Evolutionary conservation across 768 basidiomycete species (phyloP).

Genomic region (Mycena metata): DNA sequence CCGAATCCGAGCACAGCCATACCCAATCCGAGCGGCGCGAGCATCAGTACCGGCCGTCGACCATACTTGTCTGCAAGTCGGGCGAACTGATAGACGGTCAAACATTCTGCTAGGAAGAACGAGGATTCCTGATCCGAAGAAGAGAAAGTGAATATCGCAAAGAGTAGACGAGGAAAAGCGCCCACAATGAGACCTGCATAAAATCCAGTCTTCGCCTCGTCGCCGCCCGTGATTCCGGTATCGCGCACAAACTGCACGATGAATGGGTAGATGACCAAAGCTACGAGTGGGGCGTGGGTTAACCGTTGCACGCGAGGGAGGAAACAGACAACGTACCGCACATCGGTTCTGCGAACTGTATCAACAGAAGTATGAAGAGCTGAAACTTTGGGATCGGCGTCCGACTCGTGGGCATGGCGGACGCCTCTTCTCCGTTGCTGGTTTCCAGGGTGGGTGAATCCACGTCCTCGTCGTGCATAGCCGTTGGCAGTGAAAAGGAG

Average conservation of each 20-base stretch:
- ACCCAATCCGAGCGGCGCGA: conserved; percentile 39
- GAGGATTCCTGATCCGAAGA: conserved; percentile 39
- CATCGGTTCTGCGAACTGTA: conserved; percentile 31
- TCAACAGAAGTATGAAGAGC: conserved; percentile 26
- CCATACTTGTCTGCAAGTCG: conserved; percentile 46
- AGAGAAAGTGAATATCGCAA: not conserved
- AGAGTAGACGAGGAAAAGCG: too few species aligned
- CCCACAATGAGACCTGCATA: conserved; percentile 43
- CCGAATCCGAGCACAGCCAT: conserved; percentile 44
- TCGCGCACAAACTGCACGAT: conserved; percentile 41
- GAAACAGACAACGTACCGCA: conserved; percentile 15
- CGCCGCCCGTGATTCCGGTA: conserved; percentile 39
- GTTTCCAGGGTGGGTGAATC: not conserved
- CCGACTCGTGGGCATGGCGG: not conserved
- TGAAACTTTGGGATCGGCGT: conserved; percentile 30
- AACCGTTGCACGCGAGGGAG: not conserved
- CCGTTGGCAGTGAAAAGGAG: too few species aligned
- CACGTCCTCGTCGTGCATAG: too few species aligned
- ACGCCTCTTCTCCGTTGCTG: too few species aligned
- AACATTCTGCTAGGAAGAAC: conserved; percentile 42
- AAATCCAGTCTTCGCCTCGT: conserved; percentile 41
- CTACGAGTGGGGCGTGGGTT: not conserved
- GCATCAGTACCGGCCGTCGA: conserved; percentile 41
- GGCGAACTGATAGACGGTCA: conserved; percentile 42
- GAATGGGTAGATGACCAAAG: conserved; percentile 40